Evolutionary conservation across 768 basidiomycete species (phyloP).

Genomic region (Xanthoconium purpureum): DNA sequence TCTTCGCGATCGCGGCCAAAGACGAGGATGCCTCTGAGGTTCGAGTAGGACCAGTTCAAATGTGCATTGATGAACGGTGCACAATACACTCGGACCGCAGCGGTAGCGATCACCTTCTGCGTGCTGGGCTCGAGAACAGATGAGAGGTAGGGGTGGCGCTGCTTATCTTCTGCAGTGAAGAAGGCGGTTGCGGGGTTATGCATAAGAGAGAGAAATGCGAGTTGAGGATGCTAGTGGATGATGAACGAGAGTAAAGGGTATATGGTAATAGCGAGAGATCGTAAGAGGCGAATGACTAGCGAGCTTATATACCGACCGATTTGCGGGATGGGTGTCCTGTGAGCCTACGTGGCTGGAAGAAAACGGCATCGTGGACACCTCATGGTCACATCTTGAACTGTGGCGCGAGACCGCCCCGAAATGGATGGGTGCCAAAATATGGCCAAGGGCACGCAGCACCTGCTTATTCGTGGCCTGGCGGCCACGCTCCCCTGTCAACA

Average conservation of each 20-base stretch:
- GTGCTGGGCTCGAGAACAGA: constrained; percentile 38
- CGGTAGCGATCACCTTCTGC: constrained; percentile 51
- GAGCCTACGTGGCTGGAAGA: constrained; percentile 26
- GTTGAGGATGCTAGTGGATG: constrained; percentile 1
- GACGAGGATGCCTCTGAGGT: constrained; percentile 56
- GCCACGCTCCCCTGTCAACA: constrained; percentile 16
- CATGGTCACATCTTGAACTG: constrained; percentile 30
- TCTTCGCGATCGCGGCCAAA: constrained; percentile 43
- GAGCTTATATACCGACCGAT: constrained; percentile 34
- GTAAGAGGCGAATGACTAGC: constrained; percentile 10
- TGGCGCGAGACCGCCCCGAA: constrained; percentile 32
- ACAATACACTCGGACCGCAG: constrained; percentile 60
- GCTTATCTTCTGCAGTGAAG: constrained; percentile 38
- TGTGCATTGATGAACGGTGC: constrained; percentile 46
- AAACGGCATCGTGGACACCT: constrained; percentile 35
- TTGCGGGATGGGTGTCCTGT: constrained; percentile 23
- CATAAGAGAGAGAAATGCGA: constrained; percentile 20
- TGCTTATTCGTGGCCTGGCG: constrained; percentile 11
- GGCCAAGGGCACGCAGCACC: constrained; percentile 30
- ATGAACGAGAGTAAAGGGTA: constrained; percentile 20
- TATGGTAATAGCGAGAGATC: constrained; percentile 16
- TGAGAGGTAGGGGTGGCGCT: constrained; percentile 37
- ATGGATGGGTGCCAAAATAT: constrained; percentile 24
- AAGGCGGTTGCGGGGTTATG: constrained; percentile 31
- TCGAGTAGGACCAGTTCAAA: constrained; percentile 58